These are phyloP conservation scores for Capsicum baccatum DNA, from an alignment of 257 asterid species.

Conservation along the genomic window DNA sequence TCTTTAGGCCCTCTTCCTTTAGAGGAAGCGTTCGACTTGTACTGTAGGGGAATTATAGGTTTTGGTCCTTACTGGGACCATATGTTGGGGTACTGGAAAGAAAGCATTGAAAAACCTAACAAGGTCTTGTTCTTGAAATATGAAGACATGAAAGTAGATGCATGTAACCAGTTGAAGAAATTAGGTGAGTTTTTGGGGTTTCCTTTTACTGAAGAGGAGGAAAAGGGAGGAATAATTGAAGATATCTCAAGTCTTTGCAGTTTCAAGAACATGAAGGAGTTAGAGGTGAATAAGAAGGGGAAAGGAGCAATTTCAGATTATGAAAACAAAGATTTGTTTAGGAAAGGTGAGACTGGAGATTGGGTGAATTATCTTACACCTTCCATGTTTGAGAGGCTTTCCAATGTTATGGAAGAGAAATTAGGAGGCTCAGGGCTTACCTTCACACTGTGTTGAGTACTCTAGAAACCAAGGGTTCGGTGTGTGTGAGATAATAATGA, in stretches of 20 bases:
- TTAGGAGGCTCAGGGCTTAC: constrained; percentile 29
- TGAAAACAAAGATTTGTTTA: constrained; percentile 44
- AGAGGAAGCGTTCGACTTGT: constrained; percentile 44
- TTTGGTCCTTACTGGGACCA: constrained; percentile 74
- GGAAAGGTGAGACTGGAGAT: constrained; percentile 65
- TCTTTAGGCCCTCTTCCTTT: constrained; percentile 29
- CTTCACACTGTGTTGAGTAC: neutral
- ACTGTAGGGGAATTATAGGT: constrained; percentile 42
- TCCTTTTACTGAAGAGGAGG: constrained; percentile 51
- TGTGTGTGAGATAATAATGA: too few relatives aligned
- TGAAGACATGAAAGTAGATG: constrained; percentile 55
- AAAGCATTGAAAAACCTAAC: constrained; percentile 40
- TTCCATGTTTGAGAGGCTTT: constrained; percentile 26
- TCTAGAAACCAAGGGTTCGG: too few relatives aligned
- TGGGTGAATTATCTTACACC: constrained; percentile 53
- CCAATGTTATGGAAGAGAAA: constrained; percentile 29
- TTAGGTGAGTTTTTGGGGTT: constrained; percentile 54
- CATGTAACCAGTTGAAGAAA: constrained; percentile 34
- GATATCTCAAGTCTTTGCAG: constrained; percentile 48
- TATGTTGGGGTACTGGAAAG: constrained; percentile 56
- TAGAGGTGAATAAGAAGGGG: constrained; percentile 53
- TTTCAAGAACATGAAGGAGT: constrained; percentile 48
- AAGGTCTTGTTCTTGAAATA: constrained; percentile 57
- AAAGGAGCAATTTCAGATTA: constrained; percentile 36
- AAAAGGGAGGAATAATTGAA: constrained; percentile 43